These are phyloP conservation scores for Xylaria intraflava DNA, from an alignment of 495 filamentous ascomycete genomes.

Conservation along the genomic window DNA sequence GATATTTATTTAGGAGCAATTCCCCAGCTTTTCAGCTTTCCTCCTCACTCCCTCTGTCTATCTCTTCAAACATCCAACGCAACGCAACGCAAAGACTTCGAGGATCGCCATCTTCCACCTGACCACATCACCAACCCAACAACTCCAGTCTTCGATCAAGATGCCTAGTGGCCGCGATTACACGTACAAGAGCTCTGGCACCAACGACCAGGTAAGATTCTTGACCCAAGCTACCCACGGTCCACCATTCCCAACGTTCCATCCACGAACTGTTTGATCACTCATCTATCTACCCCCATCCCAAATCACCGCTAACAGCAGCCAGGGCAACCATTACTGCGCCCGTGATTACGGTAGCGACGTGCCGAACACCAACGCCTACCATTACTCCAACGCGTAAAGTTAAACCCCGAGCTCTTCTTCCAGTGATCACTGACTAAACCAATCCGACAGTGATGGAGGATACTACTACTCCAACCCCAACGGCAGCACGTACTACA, in stretches of 20 bases:
- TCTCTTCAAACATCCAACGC: too few relatives aligned
- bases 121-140: not conserved
- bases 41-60: too few relatives aligned
- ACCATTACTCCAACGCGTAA: slow-evolving; percentile 52
- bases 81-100: too few relatives aligned
- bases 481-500: slow-evolving; percentile 43
- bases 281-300: not conserved
- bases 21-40: too few relatives aligned
- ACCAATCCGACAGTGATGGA: slow-evolving; percentile 29
- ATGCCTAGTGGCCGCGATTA: slow-evolving; percentile 31
- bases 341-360: slow-evolving; percentile 44
- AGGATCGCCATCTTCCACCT: too few relatives aligned
- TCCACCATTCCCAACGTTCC: not conserved
- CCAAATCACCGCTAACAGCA: slow-evolving; percentile 1
- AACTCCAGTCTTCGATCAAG: slow-evolving; percentile 3
- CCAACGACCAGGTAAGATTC: slow-evolving; percentile 38
- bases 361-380: slow-evolving; percentile 43
- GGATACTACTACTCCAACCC: slow-evolving; percentile 58
- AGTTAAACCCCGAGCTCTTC: slow-evolving; percentile 3
- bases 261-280: not conserved
- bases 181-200: slow-evolving; percentile 36
- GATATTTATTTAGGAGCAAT: too few relatives aligned
- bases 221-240: not conserved
- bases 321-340: slow-evolving; percentile 51
- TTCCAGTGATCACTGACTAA: too few relatives aligned